A percentile compares a stretch with the other conserved stretches of the same genome.
Evolutionary conservation across 2,329 filamentous ascomycete genomes (phyloP).

Genomic region (Paecilomyces fulvus): DNA sequence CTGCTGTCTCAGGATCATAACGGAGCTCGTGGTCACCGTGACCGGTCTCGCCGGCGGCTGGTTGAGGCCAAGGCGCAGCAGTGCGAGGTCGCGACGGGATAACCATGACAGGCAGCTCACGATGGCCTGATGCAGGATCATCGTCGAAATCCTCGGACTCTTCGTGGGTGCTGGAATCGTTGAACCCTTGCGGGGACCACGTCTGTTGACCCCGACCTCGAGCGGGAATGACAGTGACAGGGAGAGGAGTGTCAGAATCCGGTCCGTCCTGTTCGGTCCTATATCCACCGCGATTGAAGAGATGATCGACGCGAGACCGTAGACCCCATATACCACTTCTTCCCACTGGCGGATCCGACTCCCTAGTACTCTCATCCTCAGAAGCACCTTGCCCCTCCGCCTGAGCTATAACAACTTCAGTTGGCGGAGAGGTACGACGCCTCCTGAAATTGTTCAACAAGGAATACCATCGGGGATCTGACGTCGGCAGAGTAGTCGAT

Average conservation of each 20-base stretch:
- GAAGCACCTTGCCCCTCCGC: slow-evolving; percentile 34
- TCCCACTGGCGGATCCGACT: slow-evolving; percentile 29
- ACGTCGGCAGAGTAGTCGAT: slow-evolving; percentile 21
- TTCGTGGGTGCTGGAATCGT: slow-evolving; percentile 16
- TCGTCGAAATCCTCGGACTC: slow-evolving; percentile 5
- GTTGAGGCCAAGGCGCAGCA: slow-evolving; percentile 47
- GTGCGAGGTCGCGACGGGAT: slow-evolving; percentile 51
- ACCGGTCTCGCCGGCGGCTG: slow-evolving; percentile 18
- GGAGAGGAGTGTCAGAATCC: slow-evolving; percentile 35
- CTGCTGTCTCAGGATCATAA: slow-evolving; percentile 32
- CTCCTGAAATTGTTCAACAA: slow-evolving; percentile 52
- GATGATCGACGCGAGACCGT: slow-evolving; percentile 38
- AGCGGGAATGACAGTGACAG: slow-evolving; percentile 54
- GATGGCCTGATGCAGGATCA: not conserved
- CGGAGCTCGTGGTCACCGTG: slow-evolving; percentile 22
- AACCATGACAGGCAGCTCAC: slow-evolving; percentile 43
- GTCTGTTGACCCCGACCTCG: slow-evolving; percentile 46
- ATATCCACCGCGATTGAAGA: slow-evolving; percentile 38
- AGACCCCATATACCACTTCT: slow-evolving; percentile 37
- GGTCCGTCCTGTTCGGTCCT: slow-evolving; percentile 28
- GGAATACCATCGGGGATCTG: slow-evolving; percentile 38
- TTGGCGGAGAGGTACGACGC: slow-evolving; percentile 49
- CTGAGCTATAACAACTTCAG: slow-evolving; percentile 51
- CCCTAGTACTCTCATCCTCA: slow-evolving; percentile 6
- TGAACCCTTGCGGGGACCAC: slow-evolving; percentile 42